Evolutionary conservation across 257 asterid genomes (phyloP).

Genomic region (Avicennia marina): DNA sequence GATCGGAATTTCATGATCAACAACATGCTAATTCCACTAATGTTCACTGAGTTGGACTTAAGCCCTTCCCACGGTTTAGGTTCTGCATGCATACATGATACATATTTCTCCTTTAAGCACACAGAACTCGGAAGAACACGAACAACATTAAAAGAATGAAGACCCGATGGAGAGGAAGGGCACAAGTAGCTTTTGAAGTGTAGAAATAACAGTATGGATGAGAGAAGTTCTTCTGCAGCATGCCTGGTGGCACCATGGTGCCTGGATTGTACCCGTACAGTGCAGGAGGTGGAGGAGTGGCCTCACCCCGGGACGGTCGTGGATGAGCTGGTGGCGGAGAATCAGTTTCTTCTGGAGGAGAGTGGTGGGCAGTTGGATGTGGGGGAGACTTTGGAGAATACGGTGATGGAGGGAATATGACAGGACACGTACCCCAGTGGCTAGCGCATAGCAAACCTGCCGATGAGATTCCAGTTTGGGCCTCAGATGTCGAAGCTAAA

Average conservation of each 20-base stretch:
- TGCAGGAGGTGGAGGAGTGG: conserved; percentile 13
- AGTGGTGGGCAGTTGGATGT: conserved; percentile 6
- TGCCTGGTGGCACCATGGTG: background rate
- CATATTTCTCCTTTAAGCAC: background rate
- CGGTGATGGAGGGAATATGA: conserved; percentile 19
- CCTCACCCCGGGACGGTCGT: background rate
- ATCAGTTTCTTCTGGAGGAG: conserved; percentile 12
- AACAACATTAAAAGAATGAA: background rate
- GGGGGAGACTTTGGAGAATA: background rate
- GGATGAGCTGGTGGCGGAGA: background rate
- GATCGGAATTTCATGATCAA: too few species aligned
- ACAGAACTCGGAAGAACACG: conserved; percentile 1
- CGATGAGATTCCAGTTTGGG: background rate
- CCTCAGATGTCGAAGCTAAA: conserved; percentile 12
- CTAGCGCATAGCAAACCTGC: conserved; percentile 12
- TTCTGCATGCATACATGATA: too few species aligned
- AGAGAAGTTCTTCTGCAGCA: conserved; percentile 26
- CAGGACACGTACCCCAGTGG: conserved; percentile 25
- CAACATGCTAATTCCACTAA: too few species aligned
- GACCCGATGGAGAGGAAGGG: background rate
- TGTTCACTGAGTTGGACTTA: too few species aligned
- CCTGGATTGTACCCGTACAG: conserved; percentile 9
- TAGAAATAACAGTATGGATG: conserved; percentile 27
- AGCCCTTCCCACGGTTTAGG: too few species aligned
- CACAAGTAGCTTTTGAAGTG: conserved; percentile 17